Evolutionary conservation across 2,329 filamentous ascomycete species (phyloP), one percentile per base, ranked within the genome.

Genomic region (Clonostachys byssicola): DNA sequence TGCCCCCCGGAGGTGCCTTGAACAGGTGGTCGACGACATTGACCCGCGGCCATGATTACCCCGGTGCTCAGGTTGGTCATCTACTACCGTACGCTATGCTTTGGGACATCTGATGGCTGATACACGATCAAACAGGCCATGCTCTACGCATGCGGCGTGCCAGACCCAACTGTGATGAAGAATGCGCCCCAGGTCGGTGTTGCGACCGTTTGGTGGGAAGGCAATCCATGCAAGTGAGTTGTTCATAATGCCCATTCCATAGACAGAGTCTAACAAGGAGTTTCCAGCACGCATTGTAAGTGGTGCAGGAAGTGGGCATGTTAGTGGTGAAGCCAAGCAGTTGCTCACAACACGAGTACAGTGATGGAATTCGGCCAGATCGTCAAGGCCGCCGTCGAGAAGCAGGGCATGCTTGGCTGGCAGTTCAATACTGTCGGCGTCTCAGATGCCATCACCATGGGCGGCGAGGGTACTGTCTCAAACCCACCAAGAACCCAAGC

Each of bases 171-270:
- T 47, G 83, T 85, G 60, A 95, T 97, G 89, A 92, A 92, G 70
- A 92, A 80, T 48, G 87, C 88, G 46, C 89, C 92, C 12, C 92
- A 97, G 53, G 88, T 97, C 23, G 92, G 92, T 49, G 83, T 96
- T 60, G 87, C 91, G 8, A 91, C 88, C 6, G 89, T 96, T 5
- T 96, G 92, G 92, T 97, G 92, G 92, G 91, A 96, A 68, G 92
- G 92, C 30, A 96, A 96, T 63, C 89, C 92, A 36, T 96, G 92
- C 82, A 96, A 96, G 85, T 89, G 68, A 70, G 85, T 77, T 14
- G 34, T 9, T 33, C n/a, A 14, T 34, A 40, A 36, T 35, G n/a
- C 16, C 23, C 9, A 10, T 10, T 30, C 9, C 23, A 30, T 30
- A 30, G 23, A 30, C 9, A 10, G 23, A 30, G 23, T 30, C 12